Evolutionary conservation across 31 red algal genomes (phyloP).

Genomic region (Porphyra umbilicalis): DNA sequence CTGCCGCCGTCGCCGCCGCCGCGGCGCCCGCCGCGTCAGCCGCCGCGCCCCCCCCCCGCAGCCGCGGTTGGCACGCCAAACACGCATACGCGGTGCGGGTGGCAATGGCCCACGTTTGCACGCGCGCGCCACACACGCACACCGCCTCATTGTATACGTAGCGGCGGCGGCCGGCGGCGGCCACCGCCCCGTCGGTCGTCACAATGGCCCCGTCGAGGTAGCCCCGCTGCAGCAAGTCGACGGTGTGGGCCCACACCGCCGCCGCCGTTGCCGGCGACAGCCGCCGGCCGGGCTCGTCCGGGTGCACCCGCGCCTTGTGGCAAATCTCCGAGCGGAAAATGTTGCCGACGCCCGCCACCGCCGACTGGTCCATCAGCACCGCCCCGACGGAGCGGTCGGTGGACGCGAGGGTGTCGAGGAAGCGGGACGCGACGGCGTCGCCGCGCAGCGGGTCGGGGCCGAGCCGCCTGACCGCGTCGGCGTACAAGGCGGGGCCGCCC

Average conservation of each 20-base stretch:
- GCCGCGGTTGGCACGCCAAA: conserved; percentile 1
- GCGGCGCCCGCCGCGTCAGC: neutral
- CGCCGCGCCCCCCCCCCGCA: neutral
- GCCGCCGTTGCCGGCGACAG: neutral
- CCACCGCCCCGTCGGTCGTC: conserved; percentile 1
- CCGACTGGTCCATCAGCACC: conserved; percentile 18
- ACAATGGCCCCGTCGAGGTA: conserved; percentile 1
- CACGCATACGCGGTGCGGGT: conserved; percentile 11
- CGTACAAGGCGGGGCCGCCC: neutral
- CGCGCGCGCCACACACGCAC: conserved; percentile 1
- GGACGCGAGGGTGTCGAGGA: neutral
- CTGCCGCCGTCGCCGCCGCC: neutral
- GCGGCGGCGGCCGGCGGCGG: neutral
- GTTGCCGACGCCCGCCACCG: conserved; percentile 15
- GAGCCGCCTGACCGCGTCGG: neutral
- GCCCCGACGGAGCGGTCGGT: conserved; percentile 1
- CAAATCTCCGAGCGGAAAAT: conserved; percentile 13
- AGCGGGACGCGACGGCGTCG: neutral
- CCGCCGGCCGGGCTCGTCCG: neutral
- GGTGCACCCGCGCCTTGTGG: conserved; percentile 8
- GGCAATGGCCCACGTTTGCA: conserved; percentile 11
- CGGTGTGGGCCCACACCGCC: conserved; percentile 4
- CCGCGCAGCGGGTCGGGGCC: conserved; percentile 20
- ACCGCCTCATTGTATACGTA: conserved; percentile 9
- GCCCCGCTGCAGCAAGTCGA: conserved; percentile 9